Conservation (phyloP, 331 rosid species). For the Rhamnella rubrinervis region DNA sequence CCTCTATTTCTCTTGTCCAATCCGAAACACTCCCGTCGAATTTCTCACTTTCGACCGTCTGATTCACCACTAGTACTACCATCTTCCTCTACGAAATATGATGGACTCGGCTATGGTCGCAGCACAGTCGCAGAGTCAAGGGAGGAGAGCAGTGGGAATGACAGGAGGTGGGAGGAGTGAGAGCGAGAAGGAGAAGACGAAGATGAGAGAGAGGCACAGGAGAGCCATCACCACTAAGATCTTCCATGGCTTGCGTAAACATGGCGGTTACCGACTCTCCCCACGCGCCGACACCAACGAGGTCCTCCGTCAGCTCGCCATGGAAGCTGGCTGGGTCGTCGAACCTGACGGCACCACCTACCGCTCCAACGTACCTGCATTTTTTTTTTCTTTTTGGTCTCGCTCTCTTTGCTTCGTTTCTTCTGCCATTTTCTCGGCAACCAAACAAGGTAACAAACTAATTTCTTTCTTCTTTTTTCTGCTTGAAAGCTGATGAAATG, state of each 20-base stretch:
- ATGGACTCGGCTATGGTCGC: too few relatives aligned
- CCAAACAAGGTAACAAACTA: not conserved
- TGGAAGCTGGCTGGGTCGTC: slow-evolving; percentile 54
- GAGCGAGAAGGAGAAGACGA: slow-evolving; percentile 50
- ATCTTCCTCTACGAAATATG: too few relatives aligned
- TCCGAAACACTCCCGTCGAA: too few relatives aligned
- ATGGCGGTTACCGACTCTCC: slow-evolving; percentile 48
- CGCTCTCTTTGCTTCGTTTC: not conserved
- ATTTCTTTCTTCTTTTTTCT: not conserved
- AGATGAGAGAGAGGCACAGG: slow-evolving; percentile 52
- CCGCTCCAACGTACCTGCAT: slow-evolving; percentile 22
- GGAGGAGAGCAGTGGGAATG: slow-evolving; percentile 6
- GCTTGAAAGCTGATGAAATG: slow-evolving; percentile 30
- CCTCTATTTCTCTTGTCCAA: too few relatives aligned
- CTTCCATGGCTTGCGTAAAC: slow-evolving; percentile 47
- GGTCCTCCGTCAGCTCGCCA: slow-evolving; percentile 48
- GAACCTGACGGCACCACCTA: slow-evolving; percentile 51
- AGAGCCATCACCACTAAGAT: slow-evolving; percentile 55
- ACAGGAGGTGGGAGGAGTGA: slow-evolving; percentile 30
- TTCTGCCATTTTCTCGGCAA: not conserved
- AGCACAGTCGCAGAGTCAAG: not conserved
- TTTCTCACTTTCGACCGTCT: too few relatives aligned
- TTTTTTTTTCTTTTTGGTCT: too few relatives aligned
- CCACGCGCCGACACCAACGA: slow-evolving; percentile 53
- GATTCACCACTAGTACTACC: too few relatives aligned